Conservation (phyloP, 2,329 filamentous ascomycete species). For the Colletotrichum cereale region DNA sequence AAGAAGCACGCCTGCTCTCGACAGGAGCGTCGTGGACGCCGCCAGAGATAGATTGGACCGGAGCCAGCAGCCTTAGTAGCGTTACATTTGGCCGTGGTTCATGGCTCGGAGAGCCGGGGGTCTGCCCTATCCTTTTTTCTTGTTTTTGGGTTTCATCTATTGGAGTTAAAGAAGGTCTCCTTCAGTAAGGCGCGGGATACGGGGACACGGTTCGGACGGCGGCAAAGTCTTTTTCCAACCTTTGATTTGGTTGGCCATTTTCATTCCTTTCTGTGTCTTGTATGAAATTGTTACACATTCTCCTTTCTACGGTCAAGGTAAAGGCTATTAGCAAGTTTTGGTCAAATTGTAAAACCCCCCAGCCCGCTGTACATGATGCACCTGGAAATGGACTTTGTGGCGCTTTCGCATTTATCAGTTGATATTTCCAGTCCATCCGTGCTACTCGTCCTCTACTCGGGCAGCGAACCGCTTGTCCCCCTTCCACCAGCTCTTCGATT, state of each 20-base stretch:
- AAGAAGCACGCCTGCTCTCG: slow-evolving; percentile 47
- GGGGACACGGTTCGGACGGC: slow-evolving; percentile 1
- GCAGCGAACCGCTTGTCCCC: slow-evolving; percentile 1
- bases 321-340: neutral
- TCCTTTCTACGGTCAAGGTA: neutral
- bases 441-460: neutral
- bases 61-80: slow-evolving; percentile 35
- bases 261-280: neutral
- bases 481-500: neutral
- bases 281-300: neutral
- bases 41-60: slow-evolving; percentile 43
- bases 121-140: neutral
- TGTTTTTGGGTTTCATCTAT: neutral
- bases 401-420: neutral
- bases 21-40: slow-evolving; percentile 48
- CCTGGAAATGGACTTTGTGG: no score
- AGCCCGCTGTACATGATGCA: neutral
- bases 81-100: neutral
- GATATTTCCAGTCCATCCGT: no score
- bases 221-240: neutral
- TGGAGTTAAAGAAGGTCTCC: neutral
- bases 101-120: neutral
- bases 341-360: neutral
- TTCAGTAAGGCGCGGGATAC: neutral
- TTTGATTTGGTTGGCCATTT: neutral